Evolutionary conservation across 2,329 filamentous ascomycete genomes (phyloP), one percentile per base, ranked within the genome.

Genomic region (Trichoderma gracile): DNA sequence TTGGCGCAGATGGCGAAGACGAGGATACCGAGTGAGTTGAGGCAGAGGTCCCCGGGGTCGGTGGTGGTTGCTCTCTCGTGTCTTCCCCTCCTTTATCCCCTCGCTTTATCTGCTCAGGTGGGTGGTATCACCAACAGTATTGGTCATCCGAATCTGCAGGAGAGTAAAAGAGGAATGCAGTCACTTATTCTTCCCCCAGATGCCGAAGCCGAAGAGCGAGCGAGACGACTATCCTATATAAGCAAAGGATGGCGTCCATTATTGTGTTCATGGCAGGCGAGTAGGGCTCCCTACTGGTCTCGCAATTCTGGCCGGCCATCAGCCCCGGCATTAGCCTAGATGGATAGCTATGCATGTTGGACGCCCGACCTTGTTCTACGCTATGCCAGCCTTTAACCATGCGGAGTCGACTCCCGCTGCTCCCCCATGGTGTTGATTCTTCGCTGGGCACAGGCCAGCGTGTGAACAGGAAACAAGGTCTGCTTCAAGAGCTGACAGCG

Each of bases 281-380:
- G 54, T 30, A 46, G 58, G 47, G 23, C 47, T 46, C 58, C 45
- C 40, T 54, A 33, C 58, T 53, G 46, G 33, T 14, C 43, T 52
- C 25, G 38, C 57, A 52, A 60, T 46, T 61, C 25, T 19, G 27
- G 25, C 49, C 25, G 58, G 38, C 40, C 14, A 54, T 53, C 25
- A 45, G n/a, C 40, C 47, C 49, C 58, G 49, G 49, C 25, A 53
- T 61, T 45, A 53, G 58, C 49, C 58, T 19, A 54, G 25, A 54
- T 33, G 58, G 58, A 49, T 45, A 54, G 49, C 23, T n/a, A 61
- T 61, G 58, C 58, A 54, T 46, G 58, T 61, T 61, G 45, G 58
- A 54, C 25, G 40, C 40, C 19, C 46, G 7, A 60, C 2, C 46
- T 53, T 46, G n/a, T 54, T 38, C 33, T n/a, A 46, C 30, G 58